phyloP scores from a whole-genome alignment of 2,329 filamentous ascomycete species.

The Aspergillus fumigatus region DNA sequence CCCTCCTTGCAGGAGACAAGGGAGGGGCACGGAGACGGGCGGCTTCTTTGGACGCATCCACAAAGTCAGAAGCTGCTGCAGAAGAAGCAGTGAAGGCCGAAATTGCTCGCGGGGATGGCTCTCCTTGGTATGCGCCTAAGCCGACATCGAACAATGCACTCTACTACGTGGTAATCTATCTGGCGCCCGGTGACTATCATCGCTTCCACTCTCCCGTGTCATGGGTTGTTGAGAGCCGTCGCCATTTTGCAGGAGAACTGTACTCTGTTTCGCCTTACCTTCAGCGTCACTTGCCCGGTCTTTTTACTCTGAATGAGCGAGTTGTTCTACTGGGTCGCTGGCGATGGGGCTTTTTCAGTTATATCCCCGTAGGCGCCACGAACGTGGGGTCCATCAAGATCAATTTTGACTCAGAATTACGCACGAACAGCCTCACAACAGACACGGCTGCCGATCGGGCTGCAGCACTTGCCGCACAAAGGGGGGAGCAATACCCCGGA shows the following conservation, averaged over 20 bases:
- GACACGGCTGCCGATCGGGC: slow-evolving; percentile 88
- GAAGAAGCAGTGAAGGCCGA: slow-evolving; percentile 81
- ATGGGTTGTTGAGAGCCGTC: slow-evolving; percentile 90
- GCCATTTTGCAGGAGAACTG: slow-evolving; percentile 96
- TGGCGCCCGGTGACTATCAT: slow-evolving; percentile 96
- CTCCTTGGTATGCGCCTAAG: slow-evolving; percentile 66
- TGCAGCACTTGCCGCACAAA: slow-evolving; percentile 69
- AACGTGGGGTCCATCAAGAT: slow-evolving; percentile 96
- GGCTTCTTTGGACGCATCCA: slow-evolving; percentile 69
- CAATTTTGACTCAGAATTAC: slow-evolving; percentile 92
- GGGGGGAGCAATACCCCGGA: slow-evolving; percentile 80
- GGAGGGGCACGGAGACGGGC: slow-evolving; percentile 43
- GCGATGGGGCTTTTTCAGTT: slow-evolving; percentile 97
- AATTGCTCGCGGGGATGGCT: slow-evolving; percentile 62
- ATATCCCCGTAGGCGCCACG: slow-evolving; percentile 90
- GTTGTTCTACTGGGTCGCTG: slow-evolving; percentile 90
- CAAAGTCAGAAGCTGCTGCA: slow-evolving; percentile 60
- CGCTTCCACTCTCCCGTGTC: slow-evolving; percentile 93
- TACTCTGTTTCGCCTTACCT: slow-evolving; percentile 94
- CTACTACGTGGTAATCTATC: slow-evolving; percentile 92
- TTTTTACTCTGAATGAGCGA: slow-evolving; percentile 95
- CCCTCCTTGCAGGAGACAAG: slow-evolving; percentile 68
- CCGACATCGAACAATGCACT: slow-evolving; percentile 62
- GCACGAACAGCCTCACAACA: slow-evolving; percentile 85
- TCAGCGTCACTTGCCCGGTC: slow-evolving; percentile 82